These are phyloP conservation scores for Dothistroma pini DNA, from an alignment of 2,329 filamentous ascomycete genomes.

Conservation along the genomic window DNA sequence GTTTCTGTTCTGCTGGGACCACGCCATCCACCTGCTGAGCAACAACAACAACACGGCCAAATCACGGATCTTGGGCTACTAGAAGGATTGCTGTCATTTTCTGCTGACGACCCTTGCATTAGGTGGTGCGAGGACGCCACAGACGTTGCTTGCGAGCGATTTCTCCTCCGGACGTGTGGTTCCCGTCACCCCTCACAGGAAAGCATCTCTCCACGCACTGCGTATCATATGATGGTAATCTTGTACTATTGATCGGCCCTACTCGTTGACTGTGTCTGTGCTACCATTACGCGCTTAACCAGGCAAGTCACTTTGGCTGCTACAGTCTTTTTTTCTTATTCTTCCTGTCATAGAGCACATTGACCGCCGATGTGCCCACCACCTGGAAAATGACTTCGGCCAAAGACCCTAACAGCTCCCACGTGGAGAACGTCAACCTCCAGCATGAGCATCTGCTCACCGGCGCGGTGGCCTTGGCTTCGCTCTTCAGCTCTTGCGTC, in stretches of 20 bases:
- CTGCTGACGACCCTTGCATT: background rate
- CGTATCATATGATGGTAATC: background rate
- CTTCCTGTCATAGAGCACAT: background rate
- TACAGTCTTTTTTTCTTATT: background rate
- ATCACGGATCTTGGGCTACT: background rate
- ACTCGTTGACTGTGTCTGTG: background rate
- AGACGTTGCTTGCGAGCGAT: background rate
- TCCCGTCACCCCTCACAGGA: background rate
- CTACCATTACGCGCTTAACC: background rate
- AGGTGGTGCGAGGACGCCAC: background rate
- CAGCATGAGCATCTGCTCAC: constrained; percentile 35
- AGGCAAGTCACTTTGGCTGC: background rate
- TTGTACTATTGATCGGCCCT: background rate
- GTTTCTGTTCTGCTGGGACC: background rate
- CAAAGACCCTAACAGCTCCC: constrained; percentile 15
- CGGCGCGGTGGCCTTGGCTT: constrained; percentile 42
- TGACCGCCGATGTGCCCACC: background rate
- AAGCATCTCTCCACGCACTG: background rate
- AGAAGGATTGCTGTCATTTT: background rate
- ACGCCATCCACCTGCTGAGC: background rate
- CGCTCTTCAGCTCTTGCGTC: constrained; percentile 46
- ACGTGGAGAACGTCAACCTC: constrained; percentile 25
- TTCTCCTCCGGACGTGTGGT: background rate
- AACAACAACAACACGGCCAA: background rate
- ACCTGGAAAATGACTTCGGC: background rate